Evolutionary conservation across 2,329 filamentous ascomycete species (phyloP), one percentile per base, ranked within the genome.

Genomic region (Ceratocystis variospora): DNA sequence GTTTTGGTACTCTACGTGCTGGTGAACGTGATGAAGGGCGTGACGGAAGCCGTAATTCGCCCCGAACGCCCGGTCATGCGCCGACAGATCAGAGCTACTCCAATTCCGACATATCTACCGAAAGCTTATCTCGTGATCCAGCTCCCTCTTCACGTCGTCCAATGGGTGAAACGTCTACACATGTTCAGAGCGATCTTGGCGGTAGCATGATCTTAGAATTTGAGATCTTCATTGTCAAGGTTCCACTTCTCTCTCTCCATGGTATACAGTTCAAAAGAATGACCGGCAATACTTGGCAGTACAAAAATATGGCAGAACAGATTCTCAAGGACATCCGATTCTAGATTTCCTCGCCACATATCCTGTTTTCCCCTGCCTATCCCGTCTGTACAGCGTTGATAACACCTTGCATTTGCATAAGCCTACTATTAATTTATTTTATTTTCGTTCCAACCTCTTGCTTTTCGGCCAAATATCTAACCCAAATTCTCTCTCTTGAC

Each of bases 211-310:
- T 89, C 48, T 79, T 97, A 64, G 86, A 89, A 70, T 99, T 97
- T 73, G 94, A 99, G 74, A 96, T 97, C 69, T 86, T 96, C 71
- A 94, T 99, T 71, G 94, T 99, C 74, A 99, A 99, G 77, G 91
- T 99, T 31, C 94, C 94, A 12, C 79, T 99, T 63, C 85, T 99
- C 68, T 91, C 88, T 53, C 78, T 99, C 67, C 93, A 99, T 73
- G 94, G 94, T 62, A 92, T 99, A 69, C 94, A 97, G 75, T 99
- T 99, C 79, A 99, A 99, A 81, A 91, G 94, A 74, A 87, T 97
- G 71, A 85, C 89, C 67, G 93, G 94, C 45, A 93, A 95, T 68
- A 97, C 94, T 67, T 97, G 93, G 92, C 92, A 96, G 76, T 99
- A 96, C 78, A 96, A 96, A 79, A 93, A 90, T 73, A 95, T 97